Evolutionary conservation across 345 rosid species (phyloP).

Genomic region (Psidium guajava): DNA sequence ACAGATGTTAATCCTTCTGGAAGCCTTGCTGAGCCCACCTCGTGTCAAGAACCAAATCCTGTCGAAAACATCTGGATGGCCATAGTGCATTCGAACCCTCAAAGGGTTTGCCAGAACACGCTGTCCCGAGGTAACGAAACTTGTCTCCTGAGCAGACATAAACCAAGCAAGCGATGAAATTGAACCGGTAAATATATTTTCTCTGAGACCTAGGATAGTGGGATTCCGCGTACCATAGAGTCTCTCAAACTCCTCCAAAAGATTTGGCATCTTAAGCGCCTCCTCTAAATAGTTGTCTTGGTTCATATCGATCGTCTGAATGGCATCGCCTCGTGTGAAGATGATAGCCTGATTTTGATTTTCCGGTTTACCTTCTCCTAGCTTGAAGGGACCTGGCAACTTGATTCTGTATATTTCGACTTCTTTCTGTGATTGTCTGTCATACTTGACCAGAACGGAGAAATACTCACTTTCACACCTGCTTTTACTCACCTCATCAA

Average conservation of each 20-base stretch:
- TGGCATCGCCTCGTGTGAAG: slow-evolving; percentile 90
- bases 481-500: slow-evolving; percentile 58
- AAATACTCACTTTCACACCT: slow-evolving; percentile 49
- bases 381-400: slow-evolving; percentile 90
- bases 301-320: slow-evolving; percentile 96
- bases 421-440: slow-evolving; percentile 51
- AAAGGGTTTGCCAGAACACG: slow-evolving; percentile 25
- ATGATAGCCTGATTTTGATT: slow-evolving; percentile 92
- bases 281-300: slow-evolving; percentile 94
- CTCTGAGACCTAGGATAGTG: slow-evolving; percentile 3
- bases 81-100: slow-evolving; percentile 36
- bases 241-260: slow-evolving; percentile 59
- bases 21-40: slow-evolving; percentile 23
- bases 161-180: slow-evolving; percentile 5
- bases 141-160: slow-evolving; percentile 5
- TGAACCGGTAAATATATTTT: slow-evolving; percentile 4
- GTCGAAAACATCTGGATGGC: slow-evolving; percentile 35
- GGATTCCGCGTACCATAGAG: background rate
- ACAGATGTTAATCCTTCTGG: background rate
- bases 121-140: slow-evolving; percentile 1
- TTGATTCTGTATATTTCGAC: slow-evolving; percentile 80
- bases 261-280: slow-evolving; percentile 88
- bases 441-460: slow-evolving; percentile 88
- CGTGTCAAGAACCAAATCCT: slow-evolving; percentile 34
- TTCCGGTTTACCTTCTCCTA: slow-evolving; percentile 97